phyloP scores from a whole-genome alignment of 495 filamentous ascomycete species.

The Cudoniella acicularis region DNA sequence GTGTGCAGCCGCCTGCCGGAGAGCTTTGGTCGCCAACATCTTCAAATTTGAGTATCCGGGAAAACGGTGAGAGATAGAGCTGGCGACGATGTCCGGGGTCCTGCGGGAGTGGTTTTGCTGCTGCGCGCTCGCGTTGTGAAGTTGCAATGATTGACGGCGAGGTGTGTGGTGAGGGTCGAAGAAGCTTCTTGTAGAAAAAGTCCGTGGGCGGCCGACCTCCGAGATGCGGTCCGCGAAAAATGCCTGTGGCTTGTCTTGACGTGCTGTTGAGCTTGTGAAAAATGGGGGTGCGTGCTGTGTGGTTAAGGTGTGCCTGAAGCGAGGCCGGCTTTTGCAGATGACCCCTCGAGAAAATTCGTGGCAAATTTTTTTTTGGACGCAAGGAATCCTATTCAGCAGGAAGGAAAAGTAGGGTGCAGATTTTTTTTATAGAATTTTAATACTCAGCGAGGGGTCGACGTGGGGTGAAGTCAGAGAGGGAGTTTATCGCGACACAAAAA shows the following conservation, averaged over 20 bases:
- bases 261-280: neutral
- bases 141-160: neutral
- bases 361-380: neutral
- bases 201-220: neutral
- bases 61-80: slow-evolving; percentile 7
- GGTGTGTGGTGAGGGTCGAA: neutral
- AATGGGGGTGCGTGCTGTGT: neutral
- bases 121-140: neutral
- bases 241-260: neutral
- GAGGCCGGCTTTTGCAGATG: neutral
- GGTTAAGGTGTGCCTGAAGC: neutral
- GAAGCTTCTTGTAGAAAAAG: neutral
- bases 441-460: neutral
- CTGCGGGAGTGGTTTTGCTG: slow-evolving; percentile 8
- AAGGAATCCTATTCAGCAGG: neutral
- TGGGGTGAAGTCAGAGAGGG: neutral
- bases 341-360: neutral
- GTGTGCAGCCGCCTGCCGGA: slow-evolving; percentile 61
- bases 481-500: neutral
- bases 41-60: neutral
- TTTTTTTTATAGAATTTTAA: too few species aligned
- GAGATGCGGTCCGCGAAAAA: neutral
- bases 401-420: neutral
- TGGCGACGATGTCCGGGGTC: neutral
- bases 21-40: slow-evolving; percentile 61